These are phyloP conservation scores for Annulohypoxylon moriforme DNA, from an alignment of 495 filamentous ascomycete genomes.

Conservation along the genomic window DNA sequence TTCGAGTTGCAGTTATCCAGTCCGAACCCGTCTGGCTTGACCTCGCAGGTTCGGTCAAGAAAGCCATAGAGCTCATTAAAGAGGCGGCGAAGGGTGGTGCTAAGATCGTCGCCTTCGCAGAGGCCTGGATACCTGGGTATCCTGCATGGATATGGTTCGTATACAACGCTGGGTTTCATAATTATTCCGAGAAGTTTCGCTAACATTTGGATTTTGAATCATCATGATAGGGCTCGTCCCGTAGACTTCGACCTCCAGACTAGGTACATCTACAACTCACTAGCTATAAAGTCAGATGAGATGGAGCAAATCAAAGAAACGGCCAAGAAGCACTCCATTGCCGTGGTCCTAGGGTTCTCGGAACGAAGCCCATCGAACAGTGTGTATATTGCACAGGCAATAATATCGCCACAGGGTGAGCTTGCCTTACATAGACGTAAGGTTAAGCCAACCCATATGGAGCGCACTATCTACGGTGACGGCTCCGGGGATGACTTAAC, in stretches of 20 bases:
- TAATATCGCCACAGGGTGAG: constrained; percentile 60
- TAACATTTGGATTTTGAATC: not conserved
- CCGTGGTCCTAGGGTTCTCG: constrained; percentile 65
- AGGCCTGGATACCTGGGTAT: constrained; percentile 68
- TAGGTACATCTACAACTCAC: constrained; percentile 62
- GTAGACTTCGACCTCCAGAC: constrained; percentile 55
- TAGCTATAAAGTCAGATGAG: constrained; percentile 56
- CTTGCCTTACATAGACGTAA: constrained; percentile 62
- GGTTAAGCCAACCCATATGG: constrained; percentile 72
- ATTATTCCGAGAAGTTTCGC: not conserved
- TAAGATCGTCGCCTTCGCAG: constrained; percentile 65
- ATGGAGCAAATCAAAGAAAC: constrained; percentile 58
- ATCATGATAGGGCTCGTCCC: constrained; percentile 52
- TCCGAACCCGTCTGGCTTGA: constrained; percentile 68
- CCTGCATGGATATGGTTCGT: constrained; percentile 69
- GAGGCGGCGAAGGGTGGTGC: constrained; percentile 65
- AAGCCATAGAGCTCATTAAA: constrained; percentile 62
- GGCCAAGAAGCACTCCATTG: constrained; percentile 58
- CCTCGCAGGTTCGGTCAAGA: constrained; percentile 58
- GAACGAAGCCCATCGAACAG: constrained; percentile 58
- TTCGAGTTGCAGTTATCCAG: constrained; percentile 61
- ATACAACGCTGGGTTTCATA: not conserved
- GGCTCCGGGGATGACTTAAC: constrained; percentile 53
- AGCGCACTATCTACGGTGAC: constrained; percentile 71
- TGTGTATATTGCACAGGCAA: constrained; percentile 68